Conservation (phyloP, 106 monocot species). For the Vanilla planifolia region DNA sequence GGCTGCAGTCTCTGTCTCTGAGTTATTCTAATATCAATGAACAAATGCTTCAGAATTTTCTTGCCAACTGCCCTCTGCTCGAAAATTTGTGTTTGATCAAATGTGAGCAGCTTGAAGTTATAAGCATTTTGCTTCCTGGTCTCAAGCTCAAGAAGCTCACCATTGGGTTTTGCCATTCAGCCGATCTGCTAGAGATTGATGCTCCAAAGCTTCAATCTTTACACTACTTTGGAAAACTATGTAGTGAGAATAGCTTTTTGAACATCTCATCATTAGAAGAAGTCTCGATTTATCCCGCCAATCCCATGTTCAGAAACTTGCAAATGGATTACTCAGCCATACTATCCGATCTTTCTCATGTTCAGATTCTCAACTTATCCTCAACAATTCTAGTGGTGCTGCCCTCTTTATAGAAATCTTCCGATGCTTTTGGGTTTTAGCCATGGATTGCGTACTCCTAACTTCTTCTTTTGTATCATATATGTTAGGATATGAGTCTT, state of each 20-base stretch:
- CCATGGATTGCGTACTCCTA: background rate
- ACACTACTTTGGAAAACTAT: conserved; percentile 5
- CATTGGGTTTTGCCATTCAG: conserved; percentile 6
- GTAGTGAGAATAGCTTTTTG: conserved; percentile 2
- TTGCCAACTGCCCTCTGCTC: conserved; percentile 1
- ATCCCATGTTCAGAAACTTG: conserved; percentile 4
- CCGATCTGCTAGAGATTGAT: conserved; percentile 7
- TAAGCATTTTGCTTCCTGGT: background rate
- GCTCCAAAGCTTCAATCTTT: conserved; percentile 19
- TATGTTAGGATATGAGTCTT: conserved; percentile 10
- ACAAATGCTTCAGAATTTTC: background rate
- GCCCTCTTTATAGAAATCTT: background rate
- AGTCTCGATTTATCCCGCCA: conserved; percentile 28
- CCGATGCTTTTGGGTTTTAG: background rate
- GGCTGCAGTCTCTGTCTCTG: conserved; percentile 2
- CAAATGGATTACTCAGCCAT: conserved; percentile 18
- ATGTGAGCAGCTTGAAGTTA: background rate
- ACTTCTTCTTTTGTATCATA: background rate
- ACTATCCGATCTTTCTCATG: conserved; percentile 28
- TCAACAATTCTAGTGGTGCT: conserved; percentile 12
- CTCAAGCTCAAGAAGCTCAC: conserved; percentile 14
- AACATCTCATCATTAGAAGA: conserved; percentile 26
- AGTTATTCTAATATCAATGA: conserved; percentile 6
- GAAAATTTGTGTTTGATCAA: conserved; percentile 11
- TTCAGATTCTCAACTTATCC: conserved; percentile 39